Evolutionary conservation across 495 filamentous ascomycete genomes (phyloP), one percentile per base, ranked within the genome.

Genomic region (Aspergillus sclerotioniger): DNA sequence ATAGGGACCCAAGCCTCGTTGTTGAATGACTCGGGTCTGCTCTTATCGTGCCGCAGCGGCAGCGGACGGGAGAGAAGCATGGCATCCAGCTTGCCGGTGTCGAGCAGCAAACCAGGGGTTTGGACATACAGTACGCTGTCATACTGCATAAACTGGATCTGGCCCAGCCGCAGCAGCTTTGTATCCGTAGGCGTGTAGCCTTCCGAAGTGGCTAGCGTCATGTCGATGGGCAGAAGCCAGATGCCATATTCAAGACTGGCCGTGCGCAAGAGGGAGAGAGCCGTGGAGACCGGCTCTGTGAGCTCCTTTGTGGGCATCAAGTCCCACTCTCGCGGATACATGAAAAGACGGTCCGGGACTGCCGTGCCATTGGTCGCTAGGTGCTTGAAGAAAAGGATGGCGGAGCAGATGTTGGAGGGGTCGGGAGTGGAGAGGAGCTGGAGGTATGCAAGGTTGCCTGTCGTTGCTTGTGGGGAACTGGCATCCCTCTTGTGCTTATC

Each of bases 111-210:
- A 1, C 76, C 76, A 0, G 75, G 76, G 0, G 75, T 69, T 47
- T 73, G 72, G 9, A 79, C 57, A 54, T 76, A 77, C 0, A 79
- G 61, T 0, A 79, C 75, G 41, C 72, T 71, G 47, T 79, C 76
- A 58, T 79, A 79, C 51, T 74, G 72, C 73, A 79, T 76, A 58
- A 79, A 79, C 45, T 79, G 76, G 51, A 76, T 71, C 52, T 77
- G 73, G 21, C 75, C 76, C 12, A 76, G 62, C 1, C 72, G 75
- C 13, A 79, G 66, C 3, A 79, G 63, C 41, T 76, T 76, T 9
- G 72, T 73, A 49, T 79, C 68, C 9, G 76, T 76, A 12, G 64
- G 32, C 6, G 62, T 53, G 56, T 75, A 76, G 8, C 76, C 76
- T 2, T 65, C 65, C 8, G 65, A 60, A 0, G 71, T 69, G 12